Evolutionary conservation across 805 yeast genomes (phyloP).

Genomic region (Tetrapisispora phaffii): DNA sequence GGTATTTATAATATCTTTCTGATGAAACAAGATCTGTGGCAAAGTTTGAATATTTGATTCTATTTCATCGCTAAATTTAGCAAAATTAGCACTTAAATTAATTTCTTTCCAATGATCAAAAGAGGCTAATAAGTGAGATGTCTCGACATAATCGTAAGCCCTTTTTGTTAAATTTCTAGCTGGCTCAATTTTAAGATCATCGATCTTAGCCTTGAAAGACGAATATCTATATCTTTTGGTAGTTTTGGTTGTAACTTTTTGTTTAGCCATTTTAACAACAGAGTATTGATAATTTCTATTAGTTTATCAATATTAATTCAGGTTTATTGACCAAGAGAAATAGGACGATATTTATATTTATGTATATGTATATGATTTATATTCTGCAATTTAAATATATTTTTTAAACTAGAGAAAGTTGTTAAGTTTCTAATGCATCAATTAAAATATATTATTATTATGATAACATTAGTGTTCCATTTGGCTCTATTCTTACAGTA

Average conservation of each 20-base stretch:
- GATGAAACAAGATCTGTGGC: slow-evolving; percentile 73
- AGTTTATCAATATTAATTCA: no score
- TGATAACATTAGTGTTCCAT: neutral
- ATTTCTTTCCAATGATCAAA: slow-evolving; percentile 82
- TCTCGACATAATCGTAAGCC: slow-evolving; percentile 59
- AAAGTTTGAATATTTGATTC: slow-evolving; percentile 53
- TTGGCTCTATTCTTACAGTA: neutral
- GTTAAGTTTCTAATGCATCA: no score
- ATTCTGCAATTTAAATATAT: no score
- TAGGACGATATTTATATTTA: no score
- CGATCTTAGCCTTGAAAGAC: slow-evolving; percentile 79
- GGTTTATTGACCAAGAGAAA: no score
- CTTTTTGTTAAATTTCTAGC: slow-evolving; percentile 43
- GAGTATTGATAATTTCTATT: neutral
- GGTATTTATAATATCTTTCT: slow-evolving; percentile 45
- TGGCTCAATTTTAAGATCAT: slow-evolving; percentile 76
- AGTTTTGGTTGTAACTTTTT: slow-evolving; percentile 43
- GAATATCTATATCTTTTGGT: slow-evolving; percentile 51
- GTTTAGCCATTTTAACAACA: slow-evolving; percentile 24
- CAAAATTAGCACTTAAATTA: slow-evolving; percentile 64
- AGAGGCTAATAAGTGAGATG: slow-evolving; percentile 72
- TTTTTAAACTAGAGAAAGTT: no score
- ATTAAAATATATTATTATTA: no score
- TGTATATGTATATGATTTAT: neutral
- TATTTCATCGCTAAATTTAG: slow-evolving; percentile 49